Percentiles rank a stretch among this genome's conserved stretches.
Conservation (phyloP, 2,329 filamentous ascomycete genomes). For the Aureobasidium namibiae region DNA sequence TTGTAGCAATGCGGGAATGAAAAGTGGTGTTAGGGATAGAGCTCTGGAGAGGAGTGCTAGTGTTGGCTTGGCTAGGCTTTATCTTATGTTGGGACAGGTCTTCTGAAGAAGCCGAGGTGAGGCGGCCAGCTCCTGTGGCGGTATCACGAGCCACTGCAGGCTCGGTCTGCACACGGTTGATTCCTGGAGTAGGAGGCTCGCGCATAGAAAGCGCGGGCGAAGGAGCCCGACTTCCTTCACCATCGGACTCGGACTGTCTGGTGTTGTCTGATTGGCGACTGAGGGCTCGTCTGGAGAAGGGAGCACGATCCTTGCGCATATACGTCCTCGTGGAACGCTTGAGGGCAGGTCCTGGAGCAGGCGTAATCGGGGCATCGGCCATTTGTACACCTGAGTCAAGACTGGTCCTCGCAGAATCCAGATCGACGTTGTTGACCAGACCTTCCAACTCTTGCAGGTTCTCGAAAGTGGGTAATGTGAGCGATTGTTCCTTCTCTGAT, state of each 20-base stretch:
- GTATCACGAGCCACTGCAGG: constrained; percentile 36
- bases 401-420: constrained; percentile 36
- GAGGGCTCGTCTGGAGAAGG: constrained; percentile 64
- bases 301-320: constrained; percentile 36
- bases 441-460: constrained; percentile 64
- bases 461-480: constrained; percentile 40
- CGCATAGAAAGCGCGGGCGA: constrained; percentile 34
- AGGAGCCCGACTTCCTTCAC: constrained; percentile 32
- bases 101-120: constrained; percentile 23
- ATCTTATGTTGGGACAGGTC: constrained; percentile 14
- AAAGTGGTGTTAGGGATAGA: constrained; percentile 36
- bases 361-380: constrained; percentile 59
- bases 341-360: constrained; percentile 65
- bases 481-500: constrained; percentile 35
- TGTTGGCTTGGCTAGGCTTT: background rate
- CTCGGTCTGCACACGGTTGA: constrained; percentile 63
- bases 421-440: constrained; percentile 71
- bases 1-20: constrained; percentile 48
- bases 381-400: constrained; percentile 32
- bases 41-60: constrained; percentile 16
- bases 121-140: constrained; percentile 21
- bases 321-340: constrained; percentile 78
- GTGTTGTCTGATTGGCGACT: constrained; percentile 56
- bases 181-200: constrained; percentile 42
- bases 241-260: constrained; percentile 34